Base-by-base conservation (phyloP, 2,329 filamentous ascomycete genomes). In the Onygenales sp. region DNA sequence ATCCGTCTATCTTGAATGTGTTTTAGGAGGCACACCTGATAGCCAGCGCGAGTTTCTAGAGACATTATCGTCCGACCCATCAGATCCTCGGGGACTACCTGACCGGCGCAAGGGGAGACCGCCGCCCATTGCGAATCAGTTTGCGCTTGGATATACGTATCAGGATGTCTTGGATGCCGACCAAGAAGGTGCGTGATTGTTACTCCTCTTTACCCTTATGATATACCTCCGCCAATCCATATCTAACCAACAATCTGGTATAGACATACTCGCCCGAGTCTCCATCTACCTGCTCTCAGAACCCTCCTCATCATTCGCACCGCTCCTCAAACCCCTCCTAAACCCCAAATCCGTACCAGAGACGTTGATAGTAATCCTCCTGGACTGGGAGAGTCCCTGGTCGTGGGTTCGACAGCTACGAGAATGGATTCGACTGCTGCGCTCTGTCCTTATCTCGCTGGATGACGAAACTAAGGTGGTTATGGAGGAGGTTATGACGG, bases 371-470 rank as follows among this genome's bases (percentile, higher is more conserved):
- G 87, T 95, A 57, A 84, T 98, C 62, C 76, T 98, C n/a, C 78
- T 98, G 43, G 91, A 96, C 74, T 98, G 93, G 93, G 86, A 87
- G 54, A 84, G 93, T 65, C 93, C 93, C 11, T 95, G 93, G 84
- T 77, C 84, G 57, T 98, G 94, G 89, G 80, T 96, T 65, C 82
- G 88, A 55, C 86, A 95, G 70, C 75, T 98, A 54, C 82, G 88
- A 64, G 86, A 87, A 66, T 98, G 93, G 93, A 84, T 97, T 56
- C 79, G 89, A 45, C 79, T 97, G 32, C 75, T 98, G 59, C 83
- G 86, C 55, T 85, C 83, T 13, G 85, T 94, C 10, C 81, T 92
- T 52, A 77, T 84, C 54, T 86, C 83, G 33, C 79, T 93, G 27
- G 85, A 85, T 61, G 76, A 83, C 54, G 85, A 91, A 55, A 86